Base-by-base conservation (phyloP, 2,329 filamentous ascomycete species). In the Diaporthe sp. region DNA sequence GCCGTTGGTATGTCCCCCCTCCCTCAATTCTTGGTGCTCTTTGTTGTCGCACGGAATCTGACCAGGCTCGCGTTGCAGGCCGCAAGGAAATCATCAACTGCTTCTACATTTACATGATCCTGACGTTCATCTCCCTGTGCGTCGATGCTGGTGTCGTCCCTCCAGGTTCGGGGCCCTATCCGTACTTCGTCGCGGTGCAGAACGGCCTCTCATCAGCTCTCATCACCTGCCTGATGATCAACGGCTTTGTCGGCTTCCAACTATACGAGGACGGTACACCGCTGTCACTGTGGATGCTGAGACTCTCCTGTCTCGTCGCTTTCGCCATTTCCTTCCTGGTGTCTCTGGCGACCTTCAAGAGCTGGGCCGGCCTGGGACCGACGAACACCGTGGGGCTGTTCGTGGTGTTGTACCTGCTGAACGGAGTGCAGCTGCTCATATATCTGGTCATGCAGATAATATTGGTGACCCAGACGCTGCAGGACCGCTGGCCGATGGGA, bases 161-260 rank as follows among this genome's bases (percentile, higher is more conserved):
- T 5, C 94, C 96, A 0, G 93, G 94, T 74, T 95, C 93, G 71
- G 88, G 86, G 2, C 90, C 95, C 0, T 98, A 96, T 81, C 94
- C 96, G 0, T 99, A 98, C 87, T 98, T 99, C 82, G 94, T 95
- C 78, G 94, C 95, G 15, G 91, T 94, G 8, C 97, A 99, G 81
- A 93, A 93, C 78, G 97, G 96, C 19, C 88, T 99, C 72, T 88
- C 92, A 31, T 98, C 95, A 49, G 95, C 97, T 0, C 90, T 98
- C 39, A 93, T 97, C 83, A 96, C 95, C 37, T 97, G 94, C 83
- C 88, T 99, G 74, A 87, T 98, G 80, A 96, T 99, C 88, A 98
- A 98, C 84, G 97, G 97, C 58, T 99, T 99, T 82, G 96, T 99
- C 72, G 97, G 97, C 46, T 99, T 99, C 85, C 97, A 98, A 85